Evolutionary conservation across 352 stramenopile species (phyloP), one percentile per base, ranked within the genome.

Genomic region (Phytophthora kernoviae): DNA sequence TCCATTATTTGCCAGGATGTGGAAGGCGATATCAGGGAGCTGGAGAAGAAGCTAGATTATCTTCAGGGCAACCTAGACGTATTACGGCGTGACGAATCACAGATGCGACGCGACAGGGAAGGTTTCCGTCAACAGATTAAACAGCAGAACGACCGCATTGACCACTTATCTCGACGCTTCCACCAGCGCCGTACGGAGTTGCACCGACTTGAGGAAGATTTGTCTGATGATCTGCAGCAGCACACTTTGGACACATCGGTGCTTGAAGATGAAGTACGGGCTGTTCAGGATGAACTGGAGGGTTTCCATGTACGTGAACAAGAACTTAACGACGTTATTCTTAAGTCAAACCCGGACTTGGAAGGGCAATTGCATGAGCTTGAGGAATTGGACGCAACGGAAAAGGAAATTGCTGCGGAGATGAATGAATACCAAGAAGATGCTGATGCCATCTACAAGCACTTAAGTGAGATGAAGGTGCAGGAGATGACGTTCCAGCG

Each of bases 1-100:
- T 79, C 78, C 10, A 85, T 93, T 49, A 89, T 94, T 54, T 87
- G 76, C 42, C 79, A 87, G 30, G 84, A 94, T 56, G 69, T 89
- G 8, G 77, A 90, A 44, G 78, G 64, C 9, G 81, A 90, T 14
- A 73, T 89, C 7, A 54, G 34, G n/a, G 83, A 94, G 15, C 41
- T 90, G 2, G 65, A 82, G 50, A 70, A 84, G 15, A 75, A 74
- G 24, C 44, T 88, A 0, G 41, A 89, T 5, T 86, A 70, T 30
- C 39, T 89, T 21, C 73, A 82, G 18, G 70, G 73, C 1, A 80
- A 75, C 15, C 54, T 63, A 21, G 79, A 89, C 6, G 51, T 73
- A 3, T 37, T 91, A 40, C 79, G 79, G 14, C 75, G 79, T 32
- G 79, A 91, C 26, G 81, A 91, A 48, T 41, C 62, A 20, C 49